Conservation (phyloP, 1,139 yeast species). For the Sugiyamaella castrensis region DNA sequence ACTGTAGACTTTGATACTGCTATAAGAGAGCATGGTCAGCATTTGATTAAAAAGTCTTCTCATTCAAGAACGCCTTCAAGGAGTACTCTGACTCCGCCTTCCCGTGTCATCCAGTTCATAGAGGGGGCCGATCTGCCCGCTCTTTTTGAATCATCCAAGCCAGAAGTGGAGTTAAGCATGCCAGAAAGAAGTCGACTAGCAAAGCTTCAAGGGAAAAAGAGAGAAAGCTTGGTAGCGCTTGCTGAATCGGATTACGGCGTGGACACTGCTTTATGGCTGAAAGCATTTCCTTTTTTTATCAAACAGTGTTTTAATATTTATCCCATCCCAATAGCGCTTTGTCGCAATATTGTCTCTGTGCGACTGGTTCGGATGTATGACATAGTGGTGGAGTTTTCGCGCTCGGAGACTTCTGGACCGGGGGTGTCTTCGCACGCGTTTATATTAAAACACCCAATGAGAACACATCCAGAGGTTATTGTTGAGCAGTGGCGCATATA, state of each 20-base stretch:
- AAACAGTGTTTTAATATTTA: constrained; percentile 73
- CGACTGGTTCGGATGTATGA: constrained; percentile 89
- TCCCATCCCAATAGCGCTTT: constrained; percentile 91
- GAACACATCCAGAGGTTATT: constrained; percentile 63
- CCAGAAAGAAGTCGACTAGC: constrained; percentile 76
- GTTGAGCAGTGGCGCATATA: constrained; percentile 88
- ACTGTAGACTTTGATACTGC: constrained; percentile 86
- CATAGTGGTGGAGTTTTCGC: constrained; percentile 45
- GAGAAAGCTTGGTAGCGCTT: constrained; percentile 60
- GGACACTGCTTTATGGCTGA: constrained; percentile 92
- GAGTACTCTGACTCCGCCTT: constrained; percentile 54
- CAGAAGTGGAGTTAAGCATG: constrained; percentile 62
- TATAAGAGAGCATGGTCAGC: constrained; percentile 42
- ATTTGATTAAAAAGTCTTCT: constrained; percentile 12
- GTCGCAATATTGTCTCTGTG: constrained; percentile 89
- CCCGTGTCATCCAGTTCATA: constrained; percentile 73
- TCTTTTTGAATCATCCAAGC: constrained; percentile 49
- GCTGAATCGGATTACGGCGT: constrained; percentile 94
- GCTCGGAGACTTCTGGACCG: constrained; percentile 7
- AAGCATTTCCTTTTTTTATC: constrained; percentile 75
- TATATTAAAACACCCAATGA: constrained; percentile 35
- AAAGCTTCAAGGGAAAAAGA: constrained; percentile 55
- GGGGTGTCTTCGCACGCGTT: constrained; percentile 16
- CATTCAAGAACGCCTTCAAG: constrained; percentile 26
- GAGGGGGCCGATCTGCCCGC: constrained; percentile 68